These are phyloP conservation scores for Filosporella fistucella DNA, from an alignment of 495 filamentous ascomycete species.

Conservation along the genomic window DNA sequence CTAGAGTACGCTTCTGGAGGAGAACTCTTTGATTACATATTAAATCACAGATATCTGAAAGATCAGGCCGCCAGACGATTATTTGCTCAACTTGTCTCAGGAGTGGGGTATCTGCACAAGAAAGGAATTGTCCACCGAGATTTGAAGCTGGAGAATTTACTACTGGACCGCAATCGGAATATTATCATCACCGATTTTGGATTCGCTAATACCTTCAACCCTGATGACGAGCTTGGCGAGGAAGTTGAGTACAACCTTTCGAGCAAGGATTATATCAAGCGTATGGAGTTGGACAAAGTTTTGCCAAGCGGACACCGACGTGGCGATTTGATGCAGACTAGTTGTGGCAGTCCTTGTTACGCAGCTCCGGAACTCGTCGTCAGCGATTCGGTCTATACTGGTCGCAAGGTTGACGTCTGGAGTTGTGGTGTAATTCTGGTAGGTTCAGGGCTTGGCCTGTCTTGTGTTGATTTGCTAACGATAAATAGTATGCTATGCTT, in stretches of 20 bases:
- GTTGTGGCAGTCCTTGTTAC: conserved; percentile 85
- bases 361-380: conserved; percentile 96
- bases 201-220: conserved; percentile 96
- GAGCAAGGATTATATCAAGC: conserved; percentile 80
- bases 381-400: conserved; percentile 95
- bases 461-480: background rate
- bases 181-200: conserved; percentile 99
- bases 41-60: conserved; percentile 93
- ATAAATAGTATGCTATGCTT: conserved; percentile 88
- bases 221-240: conserved; percentile 79
- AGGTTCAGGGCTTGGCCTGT: conserved; percentile 33
- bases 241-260: conserved; percentile 85
- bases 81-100: conserved; percentile 94
- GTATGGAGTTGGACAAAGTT: conserved; percentile 64
- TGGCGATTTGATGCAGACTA: conserved; percentile 79
- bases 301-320: conserved; percentile 52
- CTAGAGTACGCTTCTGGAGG: conserved; percentile 97
- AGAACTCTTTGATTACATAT: conserved; percentile 96
- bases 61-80: conserved; percentile 84
- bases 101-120: conserved; percentile 97
- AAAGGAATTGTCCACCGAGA: conserved; percentile 99
- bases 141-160: conserved; percentile 92
- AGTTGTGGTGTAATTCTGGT: conserved; percentile 98
- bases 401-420: conserved; percentile 98
- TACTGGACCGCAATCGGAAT: conserved; percentile 94